Conservation (phyloP, 2,329 filamentous ascomycete species). For the Thielaviopsis ethacetica region DNA sequence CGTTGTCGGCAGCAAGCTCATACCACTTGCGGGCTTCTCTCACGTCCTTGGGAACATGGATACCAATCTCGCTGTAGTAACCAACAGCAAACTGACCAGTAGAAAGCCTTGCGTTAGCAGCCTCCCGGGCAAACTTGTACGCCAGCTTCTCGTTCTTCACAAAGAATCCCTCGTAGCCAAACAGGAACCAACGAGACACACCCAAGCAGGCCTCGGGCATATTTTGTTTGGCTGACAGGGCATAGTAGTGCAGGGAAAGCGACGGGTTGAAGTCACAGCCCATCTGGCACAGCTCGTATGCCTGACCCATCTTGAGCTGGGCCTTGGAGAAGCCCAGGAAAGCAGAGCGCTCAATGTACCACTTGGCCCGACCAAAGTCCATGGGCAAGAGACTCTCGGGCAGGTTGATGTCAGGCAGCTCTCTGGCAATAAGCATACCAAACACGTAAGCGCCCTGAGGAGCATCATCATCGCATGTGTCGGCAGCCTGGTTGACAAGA, state of each 20-base stretch:
- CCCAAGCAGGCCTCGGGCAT: slow-evolving; percentile 89
- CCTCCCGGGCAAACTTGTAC: slow-evolving; percentile 77
- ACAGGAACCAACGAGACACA: slow-evolving; percentile 97
- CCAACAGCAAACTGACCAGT: slow-evolving; percentile 94
- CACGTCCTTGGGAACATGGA: slow-evolving; percentile 71
- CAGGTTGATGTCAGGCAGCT: slow-evolving; percentile 77
- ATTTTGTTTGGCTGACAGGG: slow-evolving; percentile 77
- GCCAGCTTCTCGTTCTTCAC: slow-evolving; percentile 91
- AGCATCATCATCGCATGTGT: slow-evolving; percentile 85
- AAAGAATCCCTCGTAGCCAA: slow-evolving; percentile 82
- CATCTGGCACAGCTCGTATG: slow-evolving; percentile 85
- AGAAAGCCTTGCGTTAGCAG: slow-evolving; percentile 62
- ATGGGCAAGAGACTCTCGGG: slow-evolving; percentile 53
- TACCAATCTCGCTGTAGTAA: slow-evolving; percentile 95
- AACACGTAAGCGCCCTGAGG: slow-evolving; percentile 92
- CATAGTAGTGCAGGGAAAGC: slow-evolving; percentile 88
- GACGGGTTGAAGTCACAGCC: slow-evolving; percentile 91
- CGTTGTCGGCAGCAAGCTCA: slow-evolving; percentile 69
- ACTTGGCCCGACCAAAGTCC: slow-evolving; percentile 56
- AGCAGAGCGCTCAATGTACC: slow-evolving; percentile 91
- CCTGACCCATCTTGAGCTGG: slow-evolving; percentile 91
- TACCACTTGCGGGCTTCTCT: slow-evolving; percentile 81
- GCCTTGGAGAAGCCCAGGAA: slow-evolving; percentile 93
- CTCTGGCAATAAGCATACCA: slow-evolving; percentile 81
- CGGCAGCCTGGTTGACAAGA: slow-evolving; percentile 67